Base-by-base conservation (phyloP, 2,329 filamentous ascomycete species). In the Sporothrix curviconia region DNA sequence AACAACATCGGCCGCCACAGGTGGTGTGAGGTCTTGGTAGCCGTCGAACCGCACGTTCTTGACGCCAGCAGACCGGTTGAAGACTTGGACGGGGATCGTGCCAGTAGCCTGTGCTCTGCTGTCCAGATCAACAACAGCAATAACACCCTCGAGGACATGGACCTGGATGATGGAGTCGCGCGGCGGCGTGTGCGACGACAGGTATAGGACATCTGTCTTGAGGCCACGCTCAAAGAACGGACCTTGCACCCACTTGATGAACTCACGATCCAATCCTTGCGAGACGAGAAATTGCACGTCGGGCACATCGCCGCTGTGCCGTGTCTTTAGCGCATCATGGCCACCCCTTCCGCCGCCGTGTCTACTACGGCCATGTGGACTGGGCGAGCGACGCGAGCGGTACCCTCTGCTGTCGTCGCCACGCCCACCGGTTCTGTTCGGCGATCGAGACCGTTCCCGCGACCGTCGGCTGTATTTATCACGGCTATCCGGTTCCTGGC, bases 241-340 rank as follows among this genome's bases (percentile, higher is more conserved):
- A 34, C 81, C 80, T 68, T 96, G 88, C 11, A 95, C 86, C 81
- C 89, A 96, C 54, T 79, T 79, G 52, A 96, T 84, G 66, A 95
- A 96, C 57, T 90, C 86, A 60, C 87, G 79, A 59, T 86, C 83
- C 12, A 95, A 79, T 63, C 91, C 85, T 62, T 92, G 85, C 44
- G 92, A 77, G 5, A 95, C 81, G 28, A 96, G 82, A 30, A 97
- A 83, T 69, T 96, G 91, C 15, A 96, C 87, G 65, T 97, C 91
- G 2, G 92, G 92, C 22, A 96, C 85, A 62, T 94, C 84, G 58
- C 80, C 76, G 4, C 89, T 84, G 58, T 84, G 82, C 58, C 91
- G 80, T 57, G 85, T 56, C 28, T 51, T 37, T 7, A 57, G 19
- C 0, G 30, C 37, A 8, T 61, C 56, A 22, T 28, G 40, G 22